Evolutionary conservation across 2,329 filamentous ascomycete genomes (phyloP).

Genomic region (Claviceps digitariae): DNA sequence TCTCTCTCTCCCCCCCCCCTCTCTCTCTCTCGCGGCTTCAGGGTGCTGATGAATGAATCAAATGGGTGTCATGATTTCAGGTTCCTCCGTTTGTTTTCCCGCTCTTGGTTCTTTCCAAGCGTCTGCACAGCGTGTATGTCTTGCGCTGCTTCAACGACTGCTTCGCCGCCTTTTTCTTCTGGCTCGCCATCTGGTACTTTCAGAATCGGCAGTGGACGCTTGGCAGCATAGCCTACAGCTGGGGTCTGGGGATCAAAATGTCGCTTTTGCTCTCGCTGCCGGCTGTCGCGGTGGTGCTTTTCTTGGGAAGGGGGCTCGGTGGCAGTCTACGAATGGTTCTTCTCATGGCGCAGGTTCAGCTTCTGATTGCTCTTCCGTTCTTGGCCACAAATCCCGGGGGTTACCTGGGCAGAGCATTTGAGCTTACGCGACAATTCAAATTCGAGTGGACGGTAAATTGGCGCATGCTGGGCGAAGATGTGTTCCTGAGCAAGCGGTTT

Average conservation of each 20-base stretch:
- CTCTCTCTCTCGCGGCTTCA: not conserved
- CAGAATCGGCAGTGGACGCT: conserved; percentile 62
- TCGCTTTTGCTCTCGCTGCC: conserved; percentile 71
- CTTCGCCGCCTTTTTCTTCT: conserved; percentile 73
- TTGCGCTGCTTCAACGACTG: conserved; percentile 94
- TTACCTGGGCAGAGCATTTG: conserved; percentile 75
- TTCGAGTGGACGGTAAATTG: conserved; percentile 99
- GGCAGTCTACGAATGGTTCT: conserved; percentile 53
- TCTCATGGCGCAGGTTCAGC: conserved; percentile 66
- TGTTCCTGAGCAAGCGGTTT: conserved; percentile 59
- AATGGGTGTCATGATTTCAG: conserved; percentile 23
- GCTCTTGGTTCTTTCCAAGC: conserved; percentile 76
- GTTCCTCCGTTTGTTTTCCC: conserved; percentile 79
- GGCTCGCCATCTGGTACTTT: conserved; percentile 64
- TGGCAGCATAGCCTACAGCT: conserved; percentile 59
- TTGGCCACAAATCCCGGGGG: conserved; percentile 47
- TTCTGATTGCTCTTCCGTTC: conserved; percentile 56
- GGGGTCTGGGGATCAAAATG: conserved; percentile 92
- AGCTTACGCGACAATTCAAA: conserved; percentile 79
- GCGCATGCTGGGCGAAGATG: conserved; percentile 79
- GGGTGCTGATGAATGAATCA: not conserved
- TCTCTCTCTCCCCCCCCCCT: too few species aligned
- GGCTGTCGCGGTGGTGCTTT: conserved; percentile 61
- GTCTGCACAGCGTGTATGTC: conserved; percentile 86
- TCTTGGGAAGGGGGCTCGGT: conserved; percentile 56